A percentile compares a stretch with the other conserved stretches of the same genome.
These are phyloP conservation scores for Tremellales sp. DNA, from an alignment of 1,284 basidiomycete species.

Conservation along the genomic window DNA sequence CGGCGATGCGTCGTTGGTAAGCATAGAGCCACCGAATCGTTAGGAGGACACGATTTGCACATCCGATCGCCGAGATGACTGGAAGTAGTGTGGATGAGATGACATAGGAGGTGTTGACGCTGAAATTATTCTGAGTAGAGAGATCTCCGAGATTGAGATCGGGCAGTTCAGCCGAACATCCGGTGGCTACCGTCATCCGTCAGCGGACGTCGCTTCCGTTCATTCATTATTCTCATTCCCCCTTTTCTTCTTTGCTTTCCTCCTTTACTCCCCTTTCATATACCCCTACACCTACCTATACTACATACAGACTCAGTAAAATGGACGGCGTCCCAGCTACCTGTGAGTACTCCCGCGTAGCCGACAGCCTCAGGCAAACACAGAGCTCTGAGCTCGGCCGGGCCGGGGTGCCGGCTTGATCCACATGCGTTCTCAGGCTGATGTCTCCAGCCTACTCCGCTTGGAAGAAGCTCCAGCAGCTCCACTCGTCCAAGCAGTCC, in stretches of 20 bases:
- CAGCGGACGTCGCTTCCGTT: not conserved
- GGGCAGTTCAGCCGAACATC: not conserved
- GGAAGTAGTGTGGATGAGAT: too few relatives aligned
- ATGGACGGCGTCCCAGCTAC: slow-evolving; percentile 45
- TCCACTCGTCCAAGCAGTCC: slow-evolving; percentile 70
- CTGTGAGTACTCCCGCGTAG: slow-evolving; percentile 20
- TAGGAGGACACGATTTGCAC: too few relatives aligned
- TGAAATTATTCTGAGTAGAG: too few relatives aligned
- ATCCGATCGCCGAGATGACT: too few relatives aligned
- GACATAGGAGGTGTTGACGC: too few relatives aligned
- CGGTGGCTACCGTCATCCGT: not conserved
- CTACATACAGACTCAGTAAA: slow-evolving; percentile 4
- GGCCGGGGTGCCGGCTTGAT: not conserved
- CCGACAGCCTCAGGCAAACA: not conserved
- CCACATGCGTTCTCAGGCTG: not conserved
- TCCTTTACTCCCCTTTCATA: not conserved
- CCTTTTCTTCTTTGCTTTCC: not conserved
- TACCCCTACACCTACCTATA: not conserved
- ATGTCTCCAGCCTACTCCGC: slow-evolving; percentile 66
- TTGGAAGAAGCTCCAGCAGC: slow-evolving; percentile 86
- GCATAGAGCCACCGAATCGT: too few relatives aligned
- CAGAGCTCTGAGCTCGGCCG: not conserved
- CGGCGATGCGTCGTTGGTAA: too few relatives aligned
- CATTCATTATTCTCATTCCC: not conserved
- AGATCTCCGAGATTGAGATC: not conserved